A percentile compares a stretch with the other conserved stretches of the same genome.
These are phyloP conservation scores for Tetrahymena borealis DNA, from an alignment of 73 alveolate species.

Conservation along the genomic window DNA sequence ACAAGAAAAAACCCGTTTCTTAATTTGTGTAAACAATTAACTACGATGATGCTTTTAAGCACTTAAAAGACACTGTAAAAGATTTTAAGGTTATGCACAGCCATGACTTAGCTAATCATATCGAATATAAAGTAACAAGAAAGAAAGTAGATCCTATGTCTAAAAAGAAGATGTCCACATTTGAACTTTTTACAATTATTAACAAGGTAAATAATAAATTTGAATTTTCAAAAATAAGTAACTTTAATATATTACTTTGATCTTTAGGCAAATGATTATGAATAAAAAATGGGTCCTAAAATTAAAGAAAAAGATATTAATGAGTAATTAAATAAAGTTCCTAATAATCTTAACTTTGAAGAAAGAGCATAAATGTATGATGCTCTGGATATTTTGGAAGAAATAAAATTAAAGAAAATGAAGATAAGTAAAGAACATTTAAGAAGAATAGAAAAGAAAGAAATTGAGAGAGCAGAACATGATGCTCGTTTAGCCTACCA, in stretches of 20 bases:
- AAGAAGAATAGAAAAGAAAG: background rate
- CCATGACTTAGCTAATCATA: background rate
- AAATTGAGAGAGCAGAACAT: background rate
- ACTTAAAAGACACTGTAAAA: background rate
- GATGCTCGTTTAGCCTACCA: conserved; percentile 1
- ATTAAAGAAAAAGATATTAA: background rate
- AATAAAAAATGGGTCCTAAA: background rate
- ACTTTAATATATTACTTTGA: too few species aligned
- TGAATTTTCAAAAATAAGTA: background rate
- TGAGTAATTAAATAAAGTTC: background rate
- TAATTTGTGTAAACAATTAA: background rate
- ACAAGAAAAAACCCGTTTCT: background rate
- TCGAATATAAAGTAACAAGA: background rate
- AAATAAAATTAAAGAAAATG: background rate
- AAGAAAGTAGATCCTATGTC: background rate
- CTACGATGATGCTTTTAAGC: background rate
- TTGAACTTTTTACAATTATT: background rate
- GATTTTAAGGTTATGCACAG: background rate
- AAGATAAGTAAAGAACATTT: background rate
- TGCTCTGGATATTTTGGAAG: background rate
- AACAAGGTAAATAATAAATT: background rate
- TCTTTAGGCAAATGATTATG: background rate
- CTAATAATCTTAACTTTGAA: background rate
- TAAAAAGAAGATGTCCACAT: background rate
- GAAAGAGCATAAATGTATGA: background rate